phyloP scores from a whole-genome alignment of 169 alveolate species.

The Theileria equi region DNA sequence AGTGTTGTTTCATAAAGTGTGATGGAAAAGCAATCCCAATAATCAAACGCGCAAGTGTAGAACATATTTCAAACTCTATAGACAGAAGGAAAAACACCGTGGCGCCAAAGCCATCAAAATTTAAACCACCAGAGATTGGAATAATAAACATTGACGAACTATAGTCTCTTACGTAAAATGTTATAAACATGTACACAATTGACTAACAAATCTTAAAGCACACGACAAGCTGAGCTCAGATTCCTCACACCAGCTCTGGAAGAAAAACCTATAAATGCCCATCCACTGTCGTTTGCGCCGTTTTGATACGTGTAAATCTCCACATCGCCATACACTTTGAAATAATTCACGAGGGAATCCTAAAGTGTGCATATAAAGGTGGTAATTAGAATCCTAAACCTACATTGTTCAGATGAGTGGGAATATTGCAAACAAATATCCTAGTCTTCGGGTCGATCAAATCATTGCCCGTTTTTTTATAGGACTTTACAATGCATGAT shows the following conservation, averaged over 20 bases:
- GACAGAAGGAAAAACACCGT: constrained; percentile 46
- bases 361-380: not conserved
- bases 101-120: constrained; percentile 45
- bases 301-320: constrained; percentile 73
- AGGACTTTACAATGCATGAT: no score
- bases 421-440: constrained; percentile 54
- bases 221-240: no score
- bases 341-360: constrained; percentile 51
- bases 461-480: not conserved
- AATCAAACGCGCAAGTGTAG: constrained; percentile 53
- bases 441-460: constrained; percentile 48
- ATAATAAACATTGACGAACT: constrained; percentile 27
- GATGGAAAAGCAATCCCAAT: constrained; percentile 48
- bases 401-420: constrained; percentile 44
- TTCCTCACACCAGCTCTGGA: constrained; percentile 55
- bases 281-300: constrained; percentile 66
- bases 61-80: constrained; percentile 44
- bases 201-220: no score
- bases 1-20: constrained; percentile 59
- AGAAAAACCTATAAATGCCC: constrained; percentile 80
- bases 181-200: no score
- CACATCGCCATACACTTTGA: constrained; percentile 67
- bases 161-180: no score
- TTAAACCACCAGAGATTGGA: constrained; percentile 58
- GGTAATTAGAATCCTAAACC: not conserved